These are phyloP conservation scores for Colletotrichum sidae DNA, from an alignment of 2,329 filamentous ascomycete species.

Conservation along the genomic window DNA sequence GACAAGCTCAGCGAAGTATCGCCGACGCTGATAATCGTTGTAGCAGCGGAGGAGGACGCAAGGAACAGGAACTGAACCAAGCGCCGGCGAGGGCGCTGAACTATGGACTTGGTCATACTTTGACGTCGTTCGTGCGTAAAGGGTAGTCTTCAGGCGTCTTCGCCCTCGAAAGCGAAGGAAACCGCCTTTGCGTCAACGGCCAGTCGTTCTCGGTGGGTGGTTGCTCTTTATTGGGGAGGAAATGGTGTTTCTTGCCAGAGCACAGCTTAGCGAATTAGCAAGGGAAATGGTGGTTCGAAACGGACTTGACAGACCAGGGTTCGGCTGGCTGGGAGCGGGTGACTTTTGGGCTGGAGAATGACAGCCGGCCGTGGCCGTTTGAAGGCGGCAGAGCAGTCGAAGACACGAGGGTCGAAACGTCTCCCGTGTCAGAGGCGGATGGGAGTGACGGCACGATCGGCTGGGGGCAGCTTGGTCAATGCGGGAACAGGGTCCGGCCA, in stretches of 20 bases:
- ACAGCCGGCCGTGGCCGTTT: conserved; percentile 25
- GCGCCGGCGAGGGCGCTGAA: conserved; percentile 10
- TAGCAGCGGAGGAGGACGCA: conserved; percentile 21
- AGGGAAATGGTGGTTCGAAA: conserved; percentile 22
- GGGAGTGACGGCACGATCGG: conserved; percentile 36
- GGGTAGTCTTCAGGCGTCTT: conserved; percentile 8
- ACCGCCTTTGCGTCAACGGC: not conserved
- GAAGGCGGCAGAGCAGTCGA: conserved; percentile 14
- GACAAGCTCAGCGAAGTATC: conserved; percentile 43
- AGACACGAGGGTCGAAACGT: conserved; percentile 33
- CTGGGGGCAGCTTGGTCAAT: conserved; percentile 31
- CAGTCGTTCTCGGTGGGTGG: not conserved
- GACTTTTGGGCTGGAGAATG: conserved; percentile 31
- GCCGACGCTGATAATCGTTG: conserved; percentile 21
- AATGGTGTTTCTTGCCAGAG: not conserved
- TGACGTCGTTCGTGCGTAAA: not conserved
- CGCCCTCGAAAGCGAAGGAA: conserved; percentile 11
- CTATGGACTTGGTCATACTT: conserved; percentile 26
- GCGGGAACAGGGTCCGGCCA: conserved; percentile 31
- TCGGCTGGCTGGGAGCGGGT: conserved; percentile 27
- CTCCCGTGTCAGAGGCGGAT: conserved; percentile 37
- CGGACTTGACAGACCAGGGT: conserved; percentile 26
- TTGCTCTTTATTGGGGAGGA: not conserved
- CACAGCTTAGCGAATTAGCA: conserved; percentile 18
- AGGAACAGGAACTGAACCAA: conserved; percentile 25